These are phyloP conservation scores for Alternaria triticina DNA, from an alignment of 2,329 filamentous ascomycete species.

Conservation along the genomic window DNA sequence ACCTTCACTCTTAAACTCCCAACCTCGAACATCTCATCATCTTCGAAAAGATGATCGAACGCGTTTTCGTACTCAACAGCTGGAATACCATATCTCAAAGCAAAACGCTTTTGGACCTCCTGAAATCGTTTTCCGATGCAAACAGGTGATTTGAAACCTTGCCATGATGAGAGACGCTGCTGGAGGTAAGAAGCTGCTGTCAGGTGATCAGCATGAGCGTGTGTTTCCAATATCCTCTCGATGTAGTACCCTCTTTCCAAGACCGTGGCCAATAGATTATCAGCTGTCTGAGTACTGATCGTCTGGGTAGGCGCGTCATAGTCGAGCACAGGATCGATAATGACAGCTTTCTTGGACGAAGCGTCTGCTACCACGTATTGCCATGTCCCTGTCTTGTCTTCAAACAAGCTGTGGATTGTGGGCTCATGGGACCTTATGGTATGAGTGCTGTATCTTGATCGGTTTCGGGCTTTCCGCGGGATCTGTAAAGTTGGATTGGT, in stretches of 20 bases:
- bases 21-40: conserved; percentile 61
- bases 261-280: conserved; percentile 57
- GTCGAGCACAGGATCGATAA: conserved; percentile 69
- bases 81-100: conserved; percentile 55
- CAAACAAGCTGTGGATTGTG: conserved; percentile 39
- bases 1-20: conserved; percentile 56
- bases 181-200: conserved; percentile 67
- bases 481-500: background rate
- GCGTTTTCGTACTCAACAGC: conserved; percentile 52
- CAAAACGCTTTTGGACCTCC: conserved; percentile 60
- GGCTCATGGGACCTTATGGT: conserved; percentile 3
- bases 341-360: conserved; percentile 55
- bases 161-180: conserved; percentile 39
- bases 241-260: conserved; percentile 56
- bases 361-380: conserved; percentile 67
- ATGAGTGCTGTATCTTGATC: background rate
- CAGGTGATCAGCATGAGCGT: conserved; percentile 67
- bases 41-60: conserved; percentile 62
- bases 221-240: conserved; percentile 65
- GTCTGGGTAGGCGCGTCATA: conserved; percentile 55
- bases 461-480: background rate
- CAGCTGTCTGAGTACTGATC: conserved; percentile 61
- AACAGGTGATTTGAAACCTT: conserved; percentile 52
- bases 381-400: conserved; percentile 59
- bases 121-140: conserved; percentile 64